These are phyloP conservation scores for Ballota nigra DNA, from an alignment of 257 asterid species.

Conservation along the genomic window DNA sequence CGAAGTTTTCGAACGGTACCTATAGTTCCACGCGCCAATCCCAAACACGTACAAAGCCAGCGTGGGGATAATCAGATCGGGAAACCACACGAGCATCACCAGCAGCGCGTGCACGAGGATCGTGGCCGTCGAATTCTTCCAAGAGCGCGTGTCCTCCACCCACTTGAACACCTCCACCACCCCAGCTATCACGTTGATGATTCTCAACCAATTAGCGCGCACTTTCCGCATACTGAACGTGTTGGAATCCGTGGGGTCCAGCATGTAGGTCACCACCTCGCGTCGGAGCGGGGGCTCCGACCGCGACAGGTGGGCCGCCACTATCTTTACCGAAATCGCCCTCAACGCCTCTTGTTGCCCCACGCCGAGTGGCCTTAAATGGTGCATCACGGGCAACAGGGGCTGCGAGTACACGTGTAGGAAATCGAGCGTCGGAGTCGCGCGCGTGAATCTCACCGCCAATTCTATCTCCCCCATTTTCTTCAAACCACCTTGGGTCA, in stretches of 20 bases:
- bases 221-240: slow-evolving; percentile 78
- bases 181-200: slow-evolving; percentile 67
- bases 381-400: slow-evolving; percentile 74
- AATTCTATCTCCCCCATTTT: slow-evolving; percentile 86
- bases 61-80: slow-evolving; percentile 69
- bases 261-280: slow-evolving; percentile 75
- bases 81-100: slow-evolving; percentile 80
- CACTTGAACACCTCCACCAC: slow-evolving; percentile 63
- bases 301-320: slow-evolving; percentile 55
- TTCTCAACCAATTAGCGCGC: slow-evolving; percentile 76
- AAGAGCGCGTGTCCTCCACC: slow-evolving; percentile 81
- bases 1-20: slow-evolving; percentile 48
- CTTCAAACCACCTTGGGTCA: slow-evolving; percentile 65
- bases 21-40: slow-evolving; percentile 80
- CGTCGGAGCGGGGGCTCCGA: slow-evolving; percentile 83
- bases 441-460: slow-evolving; percentile 61
- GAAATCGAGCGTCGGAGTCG: slow-evolving; percentile 66
- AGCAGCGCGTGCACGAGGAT: slow-evolving; percentile 66
- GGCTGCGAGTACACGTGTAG: slow-evolving; percentile 75
- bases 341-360: slow-evolving; percentile 66
- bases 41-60: slow-evolving; percentile 67
- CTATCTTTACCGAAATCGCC: slow-evolving; percentile 49
- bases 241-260: slow-evolving; percentile 60
- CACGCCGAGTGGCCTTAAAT: slow-evolving; percentile 66
- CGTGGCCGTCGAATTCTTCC: slow-evolving; percentile 80